A percentile compares a stretch with the other conserved stretches of the same genome.
Evolutionary conservation across 2,329 filamentous ascomycete genomes (phyloP).

Genomic region (Pyrenophora tritici-repentis): DNA sequence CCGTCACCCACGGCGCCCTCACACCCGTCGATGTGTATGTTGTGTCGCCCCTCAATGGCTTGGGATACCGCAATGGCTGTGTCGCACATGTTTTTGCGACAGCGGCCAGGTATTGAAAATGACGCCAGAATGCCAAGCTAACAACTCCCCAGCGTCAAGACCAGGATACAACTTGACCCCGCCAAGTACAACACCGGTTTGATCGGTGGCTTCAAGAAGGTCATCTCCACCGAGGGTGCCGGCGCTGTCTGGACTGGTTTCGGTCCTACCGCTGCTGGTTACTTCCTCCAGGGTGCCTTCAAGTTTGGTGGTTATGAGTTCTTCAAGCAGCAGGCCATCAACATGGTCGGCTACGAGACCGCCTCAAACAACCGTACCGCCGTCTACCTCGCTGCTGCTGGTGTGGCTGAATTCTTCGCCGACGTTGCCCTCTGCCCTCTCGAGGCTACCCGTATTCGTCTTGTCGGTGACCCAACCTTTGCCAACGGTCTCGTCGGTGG

Average conservation of each 20-base stretch:
- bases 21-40: slow-evolving; percentile 99
- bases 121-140: slow-evolving; percentile 31
- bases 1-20: slow-evolving; percentile 93
- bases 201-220: slow-evolving; percentile 84
- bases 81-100: slow-evolving; percentile 16
- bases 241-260: slow-evolving; percentile 84
- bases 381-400: slow-evolving; percentile 75
- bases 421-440: slow-evolving; percentile 88
- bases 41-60: slow-evolving; percentile 10
- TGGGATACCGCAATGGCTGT: slow-evolving; percentile 35
- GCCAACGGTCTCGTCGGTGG: slow-evolving; percentile 78
- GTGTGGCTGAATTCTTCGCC: slow-evolving; percentile 67
- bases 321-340: slow-evolving; percentile 92
- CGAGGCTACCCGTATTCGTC: slow-evolving; percentile 90
- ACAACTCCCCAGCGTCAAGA: slow-evolving; percentile 75
- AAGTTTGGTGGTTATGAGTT: slow-evolving; percentile 96
- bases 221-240: slow-evolving; percentile 77
- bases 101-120: slow-evolving; percentile 11
- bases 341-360: slow-evolving; percentile 69
- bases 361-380: slow-evolving; percentile 79
- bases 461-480: slow-evolving; percentile 86
- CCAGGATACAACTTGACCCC: slow-evolving; percentile 91
- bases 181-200: slow-evolving; percentile 86
- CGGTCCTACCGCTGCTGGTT: slow-evolving; percentile 84
- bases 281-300: slow-evolving; percentile 92